These are phyloP conservation scores for Chaetomiaceae sp. DNA, from an alignment of 2,329 filamentous ascomycete species.

Conservation along the genomic window DNA sequence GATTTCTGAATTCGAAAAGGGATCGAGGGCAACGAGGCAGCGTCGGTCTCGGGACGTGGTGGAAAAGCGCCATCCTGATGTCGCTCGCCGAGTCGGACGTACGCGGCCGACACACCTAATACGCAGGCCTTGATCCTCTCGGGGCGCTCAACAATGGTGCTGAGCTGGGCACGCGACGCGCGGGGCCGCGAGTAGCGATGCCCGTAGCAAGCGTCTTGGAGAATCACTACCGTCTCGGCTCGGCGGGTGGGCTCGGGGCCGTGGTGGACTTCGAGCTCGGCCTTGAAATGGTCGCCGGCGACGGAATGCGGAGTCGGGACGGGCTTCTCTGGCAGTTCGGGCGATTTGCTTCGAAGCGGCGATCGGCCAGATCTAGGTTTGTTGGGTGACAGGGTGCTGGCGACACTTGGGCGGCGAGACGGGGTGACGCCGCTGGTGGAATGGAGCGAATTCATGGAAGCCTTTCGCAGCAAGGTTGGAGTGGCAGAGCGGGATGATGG, in stretches of 20 bases:
- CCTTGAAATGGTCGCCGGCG: constrained; percentile 64
- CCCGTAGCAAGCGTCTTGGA: constrained; percentile 93
- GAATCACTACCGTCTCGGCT: constrained; percentile 70
- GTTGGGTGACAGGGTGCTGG: constrained; percentile 42
- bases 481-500: constrained; percentile 45
- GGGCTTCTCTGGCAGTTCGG: constrained; percentile 36
- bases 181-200: constrained; percentile 85
- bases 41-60: constrained; percentile 58
- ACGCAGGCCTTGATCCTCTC: constrained; percentile 83
- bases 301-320: constrained; percentile 50
- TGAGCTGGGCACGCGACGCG: constrained; percentile 65
- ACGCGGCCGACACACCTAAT: constrained; percentile 78
- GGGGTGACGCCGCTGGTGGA: constrained; percentile 41
- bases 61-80: constrained; percentile 67
- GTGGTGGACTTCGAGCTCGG: constrained; percentile 64
- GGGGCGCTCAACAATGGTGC: constrained; percentile 85
- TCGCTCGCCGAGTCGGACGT: constrained; percentile 81
- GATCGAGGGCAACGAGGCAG: constrained; percentile 51
- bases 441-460: constrained; percentile 54
- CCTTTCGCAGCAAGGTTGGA: constrained; percentile 50
- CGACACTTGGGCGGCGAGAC: constrained; percentile 47
- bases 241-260: constrained; percentile 37
- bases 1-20: constrained; percentile 88
- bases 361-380: constrained; percentile 31
- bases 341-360: constrained; percentile 33